A percentile compares a stretch with the other conserved stretches of the same genome.
Conservation (phyloP, 2,329 filamentous ascomycete genomes). For the Claviceps spartinae region DNA sequence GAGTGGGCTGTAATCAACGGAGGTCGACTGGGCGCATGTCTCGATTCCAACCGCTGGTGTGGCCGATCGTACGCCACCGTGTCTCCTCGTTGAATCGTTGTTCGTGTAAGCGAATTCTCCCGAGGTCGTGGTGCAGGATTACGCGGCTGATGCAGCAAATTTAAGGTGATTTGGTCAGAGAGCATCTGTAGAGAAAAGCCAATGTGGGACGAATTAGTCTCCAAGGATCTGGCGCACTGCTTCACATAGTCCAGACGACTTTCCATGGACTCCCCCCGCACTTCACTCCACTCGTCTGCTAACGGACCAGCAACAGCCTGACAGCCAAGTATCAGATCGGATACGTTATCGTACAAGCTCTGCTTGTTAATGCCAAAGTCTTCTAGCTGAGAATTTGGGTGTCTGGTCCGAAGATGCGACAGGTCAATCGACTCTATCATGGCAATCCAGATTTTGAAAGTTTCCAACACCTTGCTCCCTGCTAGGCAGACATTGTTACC, state of each 20-base stretch:
- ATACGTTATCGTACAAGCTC: slow-evolving; percentile 82
- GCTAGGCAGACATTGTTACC: slow-evolving; percentile 71
- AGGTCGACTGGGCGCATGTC: slow-evolving; percentile 29
- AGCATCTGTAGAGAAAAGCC: slow-evolving; percentile 79
- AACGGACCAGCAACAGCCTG: slow-evolving; percentile 86
- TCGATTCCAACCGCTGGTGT: slow-evolving; percentile 45
- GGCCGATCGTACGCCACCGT: slow-evolving; percentile 40
- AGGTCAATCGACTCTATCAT: slow-evolving; percentile 88
- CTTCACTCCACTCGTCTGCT: slow-evolving; percentile 88
- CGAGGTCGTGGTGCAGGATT: slow-evolving; percentile 26
- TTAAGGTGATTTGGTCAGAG: slow-evolving; percentile 61
- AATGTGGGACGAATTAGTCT: slow-evolving; percentile 76
- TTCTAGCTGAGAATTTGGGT: slow-evolving; percentile 71
- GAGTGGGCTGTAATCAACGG: slow-evolving; percentile 44
- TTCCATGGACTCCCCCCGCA: slow-evolving; percentile 81
- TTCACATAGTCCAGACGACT: slow-evolving; percentile 72
- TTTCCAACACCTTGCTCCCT: slow-evolving; percentile 69
- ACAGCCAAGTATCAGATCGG: slow-evolving; percentile 75
- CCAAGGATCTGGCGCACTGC: slow-evolving; percentile 63
- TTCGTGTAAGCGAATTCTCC: slow-evolving; percentile 33
- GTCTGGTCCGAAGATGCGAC: slow-evolving; percentile 59
- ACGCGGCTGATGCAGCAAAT: slow-evolving; percentile 26
- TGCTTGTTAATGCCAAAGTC: slow-evolving; percentile 91
- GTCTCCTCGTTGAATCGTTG: slow-evolving; percentile 42
- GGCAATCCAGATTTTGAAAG: slow-evolving; percentile 79